Base-by-base conservation (phyloP, 169 alveolate species). In the Eimeria maxima region DNA sequence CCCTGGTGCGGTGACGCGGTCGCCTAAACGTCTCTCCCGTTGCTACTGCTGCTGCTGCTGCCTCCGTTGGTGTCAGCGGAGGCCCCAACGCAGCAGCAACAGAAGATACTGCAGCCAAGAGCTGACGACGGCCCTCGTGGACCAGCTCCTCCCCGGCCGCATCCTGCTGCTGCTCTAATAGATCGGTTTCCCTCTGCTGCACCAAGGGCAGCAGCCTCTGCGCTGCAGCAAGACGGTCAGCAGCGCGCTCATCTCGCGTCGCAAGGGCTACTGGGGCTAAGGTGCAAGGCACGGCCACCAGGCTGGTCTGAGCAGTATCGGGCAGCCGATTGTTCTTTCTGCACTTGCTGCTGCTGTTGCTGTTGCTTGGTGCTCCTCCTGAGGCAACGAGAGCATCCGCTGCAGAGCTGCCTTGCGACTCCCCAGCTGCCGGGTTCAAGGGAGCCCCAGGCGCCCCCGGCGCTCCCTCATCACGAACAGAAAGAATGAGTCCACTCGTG, bases 1-100 rank as follows among this genome's bases (percentile, higher is more conserved):
- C 50, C 8, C 91, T 53, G 53, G 38, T 50, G 42, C 74, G 33
- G 44, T 53, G 53, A 18, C 73, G 33, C 73, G 42, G n/a, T 76
- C 80, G 63, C 80, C 13, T 20, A 33, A 29, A 29, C 24, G 38
- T n/a, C 69, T 65, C 91, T 42, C 74, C 91, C 33, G 55, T 74
- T 29, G 80, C 93, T 55, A 33, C 93, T 55, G 80, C 81, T 24
- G 93, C 93, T 24, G 81, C 80, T 24, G 93, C 93, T 86, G 74
- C 93, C 10, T 53, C 93, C 4, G 80, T 57, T n/a, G 38, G 45
- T 33, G 22, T 22, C 27, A 42, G 24, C 24, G 73, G 91, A 11
- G 73, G n/a, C 27, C 88, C 88, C 33, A 78, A 47, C 24, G 90
- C 90, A 81, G 90, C 90, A 47, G 24, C 90, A 50, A 71, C 90